Evolutionary conservation across 2,329 filamentous ascomycete genomes (phyloP).

Genomic region (Fusarium pininemorale): DNA sequence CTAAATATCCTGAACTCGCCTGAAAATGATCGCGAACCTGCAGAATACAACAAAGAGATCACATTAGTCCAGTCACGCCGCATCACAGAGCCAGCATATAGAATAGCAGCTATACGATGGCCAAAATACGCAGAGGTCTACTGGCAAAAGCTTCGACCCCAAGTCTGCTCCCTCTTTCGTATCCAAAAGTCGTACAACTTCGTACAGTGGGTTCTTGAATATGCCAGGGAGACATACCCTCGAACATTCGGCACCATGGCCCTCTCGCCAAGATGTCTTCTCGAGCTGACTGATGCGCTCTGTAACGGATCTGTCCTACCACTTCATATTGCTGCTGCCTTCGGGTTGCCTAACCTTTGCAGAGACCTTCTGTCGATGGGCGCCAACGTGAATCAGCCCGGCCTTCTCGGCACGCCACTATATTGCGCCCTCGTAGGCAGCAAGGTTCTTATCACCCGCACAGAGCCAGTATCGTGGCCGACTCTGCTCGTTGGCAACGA

Average conservation of each 20-base stretch:
- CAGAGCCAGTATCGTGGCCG: slow-evolving; percentile 36
- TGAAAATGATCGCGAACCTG: slow-evolving; percentile 40
- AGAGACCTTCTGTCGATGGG: slow-evolving; percentile 37
- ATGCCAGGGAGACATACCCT: slow-evolving; percentile 44
- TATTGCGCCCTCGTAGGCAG: slow-evolving; percentile 49
- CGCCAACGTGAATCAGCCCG: slow-evolving; percentile 30
- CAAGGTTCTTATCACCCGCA: slow-evolving; percentile 32
- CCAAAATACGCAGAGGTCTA: slow-evolving; percentile 38
- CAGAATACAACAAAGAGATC: slow-evolving; percentile 42
- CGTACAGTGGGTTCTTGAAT: slow-evolving; percentile 50
- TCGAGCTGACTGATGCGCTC: slow-evolving; percentile 45
- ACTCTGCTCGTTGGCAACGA: slow-evolving; percentile 23
- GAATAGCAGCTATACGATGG: slow-evolving; percentile 43
- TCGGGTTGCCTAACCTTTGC: slow-evolving; percentile 46
- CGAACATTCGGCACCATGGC: slow-evolving; percentile 33
- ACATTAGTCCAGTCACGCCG: slow-evolving; percentile 34
- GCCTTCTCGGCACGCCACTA: slow-evolving; percentile 45
- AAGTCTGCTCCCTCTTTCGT: slow-evolving; percentile 45
- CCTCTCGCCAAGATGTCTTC: slow-evolving; percentile 31
- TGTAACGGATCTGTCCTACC: slow-evolving; percentile 43
- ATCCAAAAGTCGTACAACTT: slow-evolving; percentile 43
- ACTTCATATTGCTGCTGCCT: slow-evolving; percentile 48
- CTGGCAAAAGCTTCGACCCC: slow-evolving; percentile 42
- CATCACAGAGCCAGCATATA: slow-evolving; percentile 37
- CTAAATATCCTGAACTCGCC: slow-evolving; percentile 31